Base-by-base conservation (phyloP, 2,329 filamentous ascomycete species). In the Fusarium illudens region DNA sequence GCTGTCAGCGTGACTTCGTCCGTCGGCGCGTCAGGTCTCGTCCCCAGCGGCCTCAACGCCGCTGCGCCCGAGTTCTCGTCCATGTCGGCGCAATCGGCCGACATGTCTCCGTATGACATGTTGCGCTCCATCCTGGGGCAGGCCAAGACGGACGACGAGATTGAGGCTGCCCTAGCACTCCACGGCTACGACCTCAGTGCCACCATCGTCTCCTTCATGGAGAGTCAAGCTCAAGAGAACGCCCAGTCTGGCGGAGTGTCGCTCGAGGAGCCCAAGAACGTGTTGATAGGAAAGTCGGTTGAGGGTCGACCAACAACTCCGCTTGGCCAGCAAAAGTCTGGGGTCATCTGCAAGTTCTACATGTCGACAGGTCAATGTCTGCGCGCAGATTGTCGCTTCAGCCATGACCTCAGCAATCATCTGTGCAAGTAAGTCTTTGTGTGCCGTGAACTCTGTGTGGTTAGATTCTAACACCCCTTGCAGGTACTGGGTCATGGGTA, bases 101-200 rank as follows among this genome's bases (percentile, higher is more conserved):
- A 98, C 75, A 98, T 99, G 95, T 96, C 93, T 61, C 95, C 96
- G 1, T 97, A 97, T 79, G 96, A 99, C 77, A 98, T 99, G 88
- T 85, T 99, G 58, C 92, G 96, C 65, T 97, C 95, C 6, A 96
- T 99, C 37, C 84, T 99, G 25, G 93, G 95, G 49, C 93, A 96
- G 72, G 90, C 93, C 57, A 91, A 92, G 75, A 91, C 93, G 3
- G 95, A 98, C 73, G 94, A 98, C 53, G 96, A 99, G 79, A 95
- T 99, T 49, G 94, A 97, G 77, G 86, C 89, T n/a, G 93, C 95
- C 5, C 86, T 99, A 48, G 93, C 95, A 70, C 86, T 89, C 60
- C 95, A 97, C 77, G 92, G 92, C 59, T 99, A 97, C 76, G 96
- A 99, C 75, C 85, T 99, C 22, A 96, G 93, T 71, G 92, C 95